A percentile compares a stretch with the other conserved stretches of the same genome.
Conservation (phyloP, 441 rosid genomes). For the Flueggea neowawraea region DNA sequence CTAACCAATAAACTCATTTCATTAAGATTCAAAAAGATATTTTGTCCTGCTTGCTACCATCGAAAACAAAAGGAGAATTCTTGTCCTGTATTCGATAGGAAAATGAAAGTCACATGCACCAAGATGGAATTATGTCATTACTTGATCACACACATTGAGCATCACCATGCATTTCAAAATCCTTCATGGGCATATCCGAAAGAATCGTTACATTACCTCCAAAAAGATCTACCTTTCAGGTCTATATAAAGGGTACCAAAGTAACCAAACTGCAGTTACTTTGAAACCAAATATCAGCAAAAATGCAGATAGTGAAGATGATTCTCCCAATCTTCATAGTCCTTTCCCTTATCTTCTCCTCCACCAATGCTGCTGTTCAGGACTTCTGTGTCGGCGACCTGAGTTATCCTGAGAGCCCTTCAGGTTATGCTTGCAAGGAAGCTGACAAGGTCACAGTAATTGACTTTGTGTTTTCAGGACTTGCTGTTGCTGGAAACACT, state of each 20-base stretch:
- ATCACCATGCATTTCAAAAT: constrained; percentile 16
- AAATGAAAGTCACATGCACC: constrained; percentile 12
- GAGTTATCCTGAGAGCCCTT: constrained; percentile 44
- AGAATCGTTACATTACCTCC: background rate
- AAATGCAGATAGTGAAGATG: constrained; percentile 26
- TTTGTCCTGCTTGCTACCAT: too few relatives aligned
- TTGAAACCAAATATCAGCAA: background rate
- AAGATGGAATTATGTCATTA: constrained; percentile 22
- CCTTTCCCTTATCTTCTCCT: constrained; percentile 38
- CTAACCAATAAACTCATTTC: too few relatives aligned
- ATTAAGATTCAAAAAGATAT: too few relatives aligned
- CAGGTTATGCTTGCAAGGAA: constrained; percentile 73
- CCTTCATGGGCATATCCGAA: constrained; percentile 11
- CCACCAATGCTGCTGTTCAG: constrained; percentile 49
- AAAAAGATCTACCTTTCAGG: background rate
- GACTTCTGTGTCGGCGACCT: constrained; percentile 80
- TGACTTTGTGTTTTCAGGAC: constrained; percentile 64
- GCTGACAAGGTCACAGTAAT: constrained; percentile 35
- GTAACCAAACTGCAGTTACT: too few relatives aligned
- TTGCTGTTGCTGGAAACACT: constrained; percentile 57
- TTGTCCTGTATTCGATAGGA: too few relatives aligned
- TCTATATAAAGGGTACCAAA: constrained; percentile 16
- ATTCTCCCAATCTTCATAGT: constrained; percentile 33
- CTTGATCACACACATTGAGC: background rate
- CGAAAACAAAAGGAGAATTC: too few relatives aligned